Conservation (phyloP, 1,284 basidiomycete genomes). For the Termitomyces sp. region DNA sequence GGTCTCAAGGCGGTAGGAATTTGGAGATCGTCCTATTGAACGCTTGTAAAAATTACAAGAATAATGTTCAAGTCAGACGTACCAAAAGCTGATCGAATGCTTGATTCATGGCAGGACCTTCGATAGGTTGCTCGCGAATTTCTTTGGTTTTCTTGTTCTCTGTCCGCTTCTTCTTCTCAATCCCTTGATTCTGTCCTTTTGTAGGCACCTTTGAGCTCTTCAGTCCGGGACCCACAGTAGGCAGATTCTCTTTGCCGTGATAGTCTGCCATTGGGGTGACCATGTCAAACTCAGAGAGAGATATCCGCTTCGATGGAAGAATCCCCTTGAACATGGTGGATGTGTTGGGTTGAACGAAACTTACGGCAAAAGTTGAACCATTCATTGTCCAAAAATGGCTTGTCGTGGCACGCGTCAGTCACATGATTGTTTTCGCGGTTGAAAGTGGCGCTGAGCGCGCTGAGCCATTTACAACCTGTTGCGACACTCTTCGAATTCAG, state of each 20-base stretch:
- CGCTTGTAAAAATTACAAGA: neutral
- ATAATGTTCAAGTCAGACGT: slow-evolving; percentile 20
- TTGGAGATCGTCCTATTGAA: slow-evolving; percentile 72
- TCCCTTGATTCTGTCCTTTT: slow-evolving; percentile 26
- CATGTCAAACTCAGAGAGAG: slow-evolving; percentile 67
- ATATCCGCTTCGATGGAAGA: slow-evolving; percentile 56
- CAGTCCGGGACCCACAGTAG: slow-evolving; percentile 16
- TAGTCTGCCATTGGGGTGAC: slow-evolving; percentile 48
- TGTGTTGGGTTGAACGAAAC: slow-evolving; percentile 9
- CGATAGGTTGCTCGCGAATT: slow-evolving; percentile 23
- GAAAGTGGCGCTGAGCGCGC: no score
- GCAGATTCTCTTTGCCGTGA: slow-evolving; percentile 64
- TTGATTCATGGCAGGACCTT: slow-evolving; percentile 43
- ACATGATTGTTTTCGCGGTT: slow-evolving; percentile 22
- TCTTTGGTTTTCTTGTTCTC: slow-evolving; percentile 34
- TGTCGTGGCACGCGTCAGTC: slow-evolving; percentile 26
- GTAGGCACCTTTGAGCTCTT: slow-evolving; percentile 22
- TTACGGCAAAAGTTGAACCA: slow-evolving; percentile 19
- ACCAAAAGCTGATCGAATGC: slow-evolving; percentile 74
- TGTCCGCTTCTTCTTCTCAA: slow-evolving; percentile 38
- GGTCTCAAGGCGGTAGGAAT: slow-evolving; percentile 73
- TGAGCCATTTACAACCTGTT: no score
- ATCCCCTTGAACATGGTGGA: slow-evolving; percentile 68
- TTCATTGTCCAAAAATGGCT: slow-evolving; percentile 21
- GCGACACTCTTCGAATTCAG: neutral